Conservation (phyloP, 2,329 filamentous ascomycete species). For the Talaromyces sp. region DNA sequence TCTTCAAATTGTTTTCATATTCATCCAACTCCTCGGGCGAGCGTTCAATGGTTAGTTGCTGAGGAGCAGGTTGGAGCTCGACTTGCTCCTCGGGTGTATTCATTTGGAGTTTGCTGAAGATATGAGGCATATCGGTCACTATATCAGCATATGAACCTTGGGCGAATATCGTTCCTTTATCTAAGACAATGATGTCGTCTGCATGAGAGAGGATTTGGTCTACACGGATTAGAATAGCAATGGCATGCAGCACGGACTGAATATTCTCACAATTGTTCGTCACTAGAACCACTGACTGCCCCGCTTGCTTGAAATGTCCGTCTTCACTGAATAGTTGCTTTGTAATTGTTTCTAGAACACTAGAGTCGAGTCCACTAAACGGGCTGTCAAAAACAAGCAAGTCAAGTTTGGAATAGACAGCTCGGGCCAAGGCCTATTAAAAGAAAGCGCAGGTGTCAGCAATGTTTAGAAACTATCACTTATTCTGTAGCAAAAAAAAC, state of each 20-base stretch:
- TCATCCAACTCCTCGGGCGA: background rate
- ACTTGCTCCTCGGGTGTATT: background rate
- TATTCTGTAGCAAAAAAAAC: background rate
- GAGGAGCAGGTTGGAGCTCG: background rate
- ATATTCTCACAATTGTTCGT: background rate
- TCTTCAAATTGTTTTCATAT: background rate
- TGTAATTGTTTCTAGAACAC: background rate
- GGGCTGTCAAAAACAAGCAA: slow-evolving; percentile 10
- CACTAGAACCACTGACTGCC: background rate
- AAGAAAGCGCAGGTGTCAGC: background rate
- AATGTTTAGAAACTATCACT: background rate
- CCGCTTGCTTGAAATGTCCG: background rate
- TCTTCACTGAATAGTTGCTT: background rate
- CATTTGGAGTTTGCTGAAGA: background rate
- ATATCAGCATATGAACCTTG: background rate
- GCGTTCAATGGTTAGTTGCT: background rate
- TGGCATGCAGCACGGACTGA: background rate
- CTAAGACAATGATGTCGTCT: slow-evolving; percentile 39
- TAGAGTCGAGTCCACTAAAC: slow-evolving; percentile 10
- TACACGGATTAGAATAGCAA: background rate
- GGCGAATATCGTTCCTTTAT: background rate
- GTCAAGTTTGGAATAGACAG: slow-evolving; percentile 41
- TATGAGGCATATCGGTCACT: background rate
- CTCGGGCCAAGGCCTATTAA: slow-evolving; percentile 34
- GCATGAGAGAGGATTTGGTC: slow-evolving; percentile 13